Base-by-base conservation (phyloP, 768 basidiomycete genomes). In the Trametes elegans region DNA sequence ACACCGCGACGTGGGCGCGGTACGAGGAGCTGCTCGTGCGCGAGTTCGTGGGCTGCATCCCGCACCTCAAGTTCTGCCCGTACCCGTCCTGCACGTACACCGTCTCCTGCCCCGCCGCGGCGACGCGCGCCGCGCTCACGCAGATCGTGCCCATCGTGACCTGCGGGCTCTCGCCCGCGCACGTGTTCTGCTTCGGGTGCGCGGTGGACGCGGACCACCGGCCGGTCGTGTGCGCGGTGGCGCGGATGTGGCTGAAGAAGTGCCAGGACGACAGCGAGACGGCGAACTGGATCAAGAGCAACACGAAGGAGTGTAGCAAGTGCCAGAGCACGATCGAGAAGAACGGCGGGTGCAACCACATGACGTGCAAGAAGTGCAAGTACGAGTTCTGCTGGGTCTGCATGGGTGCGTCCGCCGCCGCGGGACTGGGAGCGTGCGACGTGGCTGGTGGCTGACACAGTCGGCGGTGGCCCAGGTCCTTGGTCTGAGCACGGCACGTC, bases 301-400 rank as follows among this genome's bases (percentile, higher is more conserved):
- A 99, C 69, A 99, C 97, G 36, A 98, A 99, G 77, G 97, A 99
- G 71, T 99, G 97, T 69, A 78, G 84, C 18, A 87, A 93, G 68
- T 99, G 97, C 70, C 88, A 93, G 70, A 93, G 93, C 64, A 98
- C 97, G 49, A 99, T 99, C 54, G 97, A 99, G 82, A 99, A 99
- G 87, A 98, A 98, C 61, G 97, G 97, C 8, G 97, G 97, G 11
- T 99, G 97, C 93, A 98, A 99, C 78, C 97, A 99, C 71, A 99
- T 99, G 96, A 98, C 96, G 18, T 98, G 97, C 79, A 96, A 97
- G 80, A 98, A 98, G 74, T 98, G 97, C 80, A 96, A 93, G 66
- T 84, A 93, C 62, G 92, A 93, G 76, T 99, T 98, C 71, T 99
- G 97, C 70, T 99, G 97, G 97, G 95, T 99, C 35, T 99, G 97